Base-by-base conservation (phyloP, 2,329 filamentous ascomycete genomes). In the Seiridium unicorne region DNA sequence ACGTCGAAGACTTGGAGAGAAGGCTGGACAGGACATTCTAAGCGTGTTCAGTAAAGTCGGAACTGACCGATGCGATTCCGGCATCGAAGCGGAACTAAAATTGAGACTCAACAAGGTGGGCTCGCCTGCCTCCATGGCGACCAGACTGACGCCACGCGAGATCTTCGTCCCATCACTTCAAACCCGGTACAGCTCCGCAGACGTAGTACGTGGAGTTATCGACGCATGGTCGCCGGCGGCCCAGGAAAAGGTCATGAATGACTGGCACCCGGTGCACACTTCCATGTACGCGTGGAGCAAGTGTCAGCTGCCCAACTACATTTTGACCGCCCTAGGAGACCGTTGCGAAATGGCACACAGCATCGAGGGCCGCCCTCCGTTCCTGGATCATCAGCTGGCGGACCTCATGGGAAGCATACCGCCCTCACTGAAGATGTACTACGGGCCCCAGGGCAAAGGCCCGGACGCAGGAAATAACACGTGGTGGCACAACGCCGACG, bases 281-380 rank as follows among this genome's bases (percentile, higher is more conserved):
- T 53, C 59, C 44, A 49, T 64, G 40, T 65, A 65, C 55, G 34
- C 49, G 7, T 65, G 63, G 63, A 60, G 42, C 47, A 64, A 64
- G 57, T 57, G 40, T 6, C 46, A 61, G 34, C 53, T 65, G 9
- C 47, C 59, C 40, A 60, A 61, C 44, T 34, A 60, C 26, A 57
- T 65, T 35, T 51, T 65, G 36, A 64, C 62, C 9, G 42, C 46
- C 6, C 51, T 64, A 3, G 63, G 63, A 26, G 63, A 65, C 55
- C 63, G 63, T n/a, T 53, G 56, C 42, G 63, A 65, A 55, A 64
- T 65, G 63, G 62, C 63, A 18, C 63, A 65, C 61, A 62, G 61
- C 49, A 60, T 65, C n/a, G 62, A 64, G 49, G 63, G 60, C 11
- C 62, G 63, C 4, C 62, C 63, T 3, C 62, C 63, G 11, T 65